phyloP scores from a whole-genome alignment of 140 eudicot species.

The Flaveria floridana region DNA sequence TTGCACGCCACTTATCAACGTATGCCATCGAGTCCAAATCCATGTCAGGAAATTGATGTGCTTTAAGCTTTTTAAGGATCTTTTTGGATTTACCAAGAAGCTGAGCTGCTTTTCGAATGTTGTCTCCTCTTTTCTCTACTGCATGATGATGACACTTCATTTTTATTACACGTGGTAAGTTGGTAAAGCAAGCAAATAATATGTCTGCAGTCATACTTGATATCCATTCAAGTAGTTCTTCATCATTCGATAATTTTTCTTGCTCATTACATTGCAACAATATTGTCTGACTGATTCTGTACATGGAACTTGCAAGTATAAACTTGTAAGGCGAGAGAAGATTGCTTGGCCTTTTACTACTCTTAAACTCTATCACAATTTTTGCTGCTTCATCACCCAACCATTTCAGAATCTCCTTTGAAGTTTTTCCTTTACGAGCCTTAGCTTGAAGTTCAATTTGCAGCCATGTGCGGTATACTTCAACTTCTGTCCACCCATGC shows the following conservation, averaged over 20 bases:
- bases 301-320: constrained; percentile 10
- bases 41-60: constrained; percentile 11
- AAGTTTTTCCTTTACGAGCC: not conserved
- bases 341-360: not conserved
- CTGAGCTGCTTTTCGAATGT: not conserved
- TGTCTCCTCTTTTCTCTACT: constrained; percentile 20
- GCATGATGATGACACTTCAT: constrained; percentile 23
- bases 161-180: constrained; percentile 12
- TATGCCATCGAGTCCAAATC: constrained; percentile 24
- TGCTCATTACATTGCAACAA: not conserved
- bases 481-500: constrained; percentile 8
- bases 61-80: constrained; percentile 15
- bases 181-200: constrained; percentile 19
- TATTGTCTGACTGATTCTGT: not conserved
- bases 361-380: not conserved
- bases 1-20: constrained; percentile 4
- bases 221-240: not conserved
- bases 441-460: not conserved
- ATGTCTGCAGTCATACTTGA: constrained; percentile 16
- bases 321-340: constrained; percentile 3
- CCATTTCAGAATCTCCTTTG: constrained; percentile 23
- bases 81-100: constrained; percentile 22
- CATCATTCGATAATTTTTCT: not conserved
- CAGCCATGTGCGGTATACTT: constrained; percentile 5
- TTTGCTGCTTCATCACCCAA: constrained; percentile 21